These are phyloP conservation scores for Dryas octopetala DNA, from an alignment of 306 rosid genomes.

Conservation along the genomic window DNA sequence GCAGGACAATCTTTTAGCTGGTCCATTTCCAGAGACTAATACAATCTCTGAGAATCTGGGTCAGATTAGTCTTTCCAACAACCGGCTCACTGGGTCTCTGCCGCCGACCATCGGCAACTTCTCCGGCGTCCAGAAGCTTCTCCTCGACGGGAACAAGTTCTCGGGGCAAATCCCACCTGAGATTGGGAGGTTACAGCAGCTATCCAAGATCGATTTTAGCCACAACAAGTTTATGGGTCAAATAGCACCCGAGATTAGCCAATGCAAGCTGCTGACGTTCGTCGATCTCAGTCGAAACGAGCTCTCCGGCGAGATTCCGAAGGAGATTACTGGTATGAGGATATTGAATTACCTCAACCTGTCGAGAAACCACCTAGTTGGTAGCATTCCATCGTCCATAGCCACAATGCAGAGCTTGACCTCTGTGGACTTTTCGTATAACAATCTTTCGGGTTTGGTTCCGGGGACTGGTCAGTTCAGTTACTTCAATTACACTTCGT, in stretches of 20 bases:
- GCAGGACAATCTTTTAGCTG: constrained; percentile 67
- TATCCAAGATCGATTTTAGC: constrained; percentile 83
- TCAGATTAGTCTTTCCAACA: constrained; percentile 83
- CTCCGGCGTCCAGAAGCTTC: constrained; percentile 87
- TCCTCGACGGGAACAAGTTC: constrained; percentile 81
- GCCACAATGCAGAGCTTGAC: constrained; percentile 92
- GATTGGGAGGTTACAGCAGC: constrained; percentile 80
- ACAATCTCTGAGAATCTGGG: constrained; percentile 60
- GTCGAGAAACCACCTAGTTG: constrained; percentile 77
- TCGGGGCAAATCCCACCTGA: constrained; percentile 74
- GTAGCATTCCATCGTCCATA: constrained; percentile 70
- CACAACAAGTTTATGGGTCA: constrained; percentile 74
- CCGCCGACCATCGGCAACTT: constrained; percentile 83
- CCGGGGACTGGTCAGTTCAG: constrained; percentile 97
- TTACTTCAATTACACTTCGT: constrained; percentile 91
- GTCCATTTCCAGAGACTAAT: constrained; percentile 56
- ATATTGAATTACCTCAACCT: constrained; percentile 84
- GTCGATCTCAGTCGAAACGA: constrained; percentile 88
- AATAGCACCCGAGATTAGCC: constrained; percentile 64
- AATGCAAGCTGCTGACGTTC: constrained; percentile 75
- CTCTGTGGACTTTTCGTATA: constrained; percentile 86
- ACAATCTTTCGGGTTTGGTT: constrained; percentile 95
- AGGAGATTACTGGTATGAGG: constrained; percentile 76
- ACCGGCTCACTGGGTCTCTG: constrained; percentile 64
- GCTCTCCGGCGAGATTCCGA: constrained; percentile 73